Base-by-base conservation (phyloP, 495 filamentous ascomycete genomes). In the Clavariopsis aquatica region DNA sequence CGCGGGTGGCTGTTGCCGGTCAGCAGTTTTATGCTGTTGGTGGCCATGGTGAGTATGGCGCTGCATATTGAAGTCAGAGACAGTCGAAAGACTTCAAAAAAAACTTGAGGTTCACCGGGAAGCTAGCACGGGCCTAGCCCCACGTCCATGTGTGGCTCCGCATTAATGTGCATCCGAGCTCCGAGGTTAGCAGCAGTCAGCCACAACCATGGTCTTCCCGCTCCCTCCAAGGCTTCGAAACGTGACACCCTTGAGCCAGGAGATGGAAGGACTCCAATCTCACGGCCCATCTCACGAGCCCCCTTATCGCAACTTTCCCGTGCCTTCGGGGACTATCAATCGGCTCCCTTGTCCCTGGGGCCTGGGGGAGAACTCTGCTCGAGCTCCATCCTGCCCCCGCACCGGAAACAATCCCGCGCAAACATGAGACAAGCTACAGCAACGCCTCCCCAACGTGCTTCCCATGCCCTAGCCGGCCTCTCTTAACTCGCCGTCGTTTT, bases 1-100 rank as follows among this genome's bases (percentile, higher is more conserved):
- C 89, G 84, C 12, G 93, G 94, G 78, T 98, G 93, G 78, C 93
- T 96, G 77, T 93, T 95, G 70, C 93, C 93, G 71, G 93, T 94
- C 74, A 98, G 84, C 67, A 98, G 78, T 78, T 98, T 98, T 79
- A 98, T 96, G 52, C 92, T 93, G 83, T 98, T 98, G 56, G 85
- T 80, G 66, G 87, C 82, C 87, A 90, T 90, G 65, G 60, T 79
- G 75, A 67, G n/a, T n/a, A 36, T 58, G n/a, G 22, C 15, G 56
- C 49, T 29, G 49, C 60, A 63, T 63, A 24, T 10, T 63, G 51
- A 63, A 46, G 41, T 31, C 26, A 17, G 57, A 49, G 29, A 27
- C 54, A 49, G 19, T 12, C 17, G 17, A 17, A 9, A 10, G 51
- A 53, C 24, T 46, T 47, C 38, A 28, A 19, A 36, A 61, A 60